Percentiles rank a stretch among this genome's conserved stretches.
Evolutionary conservation across 495 filamentous ascomycete genomes (phyloP).

Genomic region (Aspergillus sclerotiicarbonarius): DNA sequence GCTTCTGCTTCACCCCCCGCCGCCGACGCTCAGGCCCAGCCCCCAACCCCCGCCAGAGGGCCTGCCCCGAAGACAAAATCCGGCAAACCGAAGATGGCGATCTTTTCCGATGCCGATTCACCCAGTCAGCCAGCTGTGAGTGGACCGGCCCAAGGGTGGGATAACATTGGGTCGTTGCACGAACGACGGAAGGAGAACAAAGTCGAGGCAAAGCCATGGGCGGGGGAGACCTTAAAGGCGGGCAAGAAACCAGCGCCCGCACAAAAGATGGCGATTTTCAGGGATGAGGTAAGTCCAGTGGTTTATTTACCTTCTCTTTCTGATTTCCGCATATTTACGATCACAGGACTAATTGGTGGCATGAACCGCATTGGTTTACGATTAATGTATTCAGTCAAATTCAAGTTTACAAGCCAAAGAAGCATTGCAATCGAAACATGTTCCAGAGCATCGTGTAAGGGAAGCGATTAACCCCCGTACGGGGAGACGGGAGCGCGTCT

Average conservation of each 20-base stretch:
- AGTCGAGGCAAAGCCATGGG: constrained; percentile 85
- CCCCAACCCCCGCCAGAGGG: constrained; percentile 39
- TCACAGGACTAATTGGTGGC: constrained; percentile 91
- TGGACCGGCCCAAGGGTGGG: constrained; percentile 72
- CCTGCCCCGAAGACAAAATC: constrained; percentile 56
- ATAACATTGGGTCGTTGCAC: constrained; percentile 78
- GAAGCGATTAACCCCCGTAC: constrained; percentile 73
- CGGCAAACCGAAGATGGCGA: constrained; percentile 76
- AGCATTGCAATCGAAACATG: constrained; percentile 31
- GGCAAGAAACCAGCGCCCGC: constrained; percentile 71
- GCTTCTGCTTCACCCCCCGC: constrained; percentile 39
- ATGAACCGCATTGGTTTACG: constrained; percentile 56
- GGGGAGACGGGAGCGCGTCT: constrained; percentile 78
- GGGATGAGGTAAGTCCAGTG: constrained; percentile 81
- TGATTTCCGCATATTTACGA: constrained; percentile 77
- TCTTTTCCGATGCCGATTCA: constrained; percentile 76
- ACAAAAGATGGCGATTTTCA: constrained; percentile 88
- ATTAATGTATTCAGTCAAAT: constrained; percentile 61
- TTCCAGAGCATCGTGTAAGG: constrained; percentile 58
- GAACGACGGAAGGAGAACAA: constrained; percentile 94
- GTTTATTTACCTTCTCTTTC: constrained; percentile 28
- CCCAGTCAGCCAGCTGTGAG: constrained; percentile 44
- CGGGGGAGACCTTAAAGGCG: constrained; percentile 83
- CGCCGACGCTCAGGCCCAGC: constrained; percentile 66
- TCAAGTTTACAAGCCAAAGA: constrained; percentile 43